A percentile compares a stretch with the other conserved stretches of the same genome.
phyloP scores from a whole-genome alignment of 2,329 filamentous ascomycete species.

The Lasiodiplodia sp. region DNA sequence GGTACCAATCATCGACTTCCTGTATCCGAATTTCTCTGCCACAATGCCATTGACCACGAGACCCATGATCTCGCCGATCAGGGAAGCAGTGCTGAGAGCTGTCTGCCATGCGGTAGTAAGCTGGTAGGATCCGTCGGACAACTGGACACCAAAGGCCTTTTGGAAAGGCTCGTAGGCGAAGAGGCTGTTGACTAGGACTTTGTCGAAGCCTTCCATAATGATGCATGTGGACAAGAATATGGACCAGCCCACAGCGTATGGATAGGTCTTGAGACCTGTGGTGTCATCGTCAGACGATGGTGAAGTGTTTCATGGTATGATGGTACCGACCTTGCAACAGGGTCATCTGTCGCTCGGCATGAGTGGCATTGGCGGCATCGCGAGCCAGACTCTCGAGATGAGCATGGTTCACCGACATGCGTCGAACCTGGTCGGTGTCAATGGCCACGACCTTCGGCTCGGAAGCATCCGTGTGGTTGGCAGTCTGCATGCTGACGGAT shows the following conservation, averaged over 20 bases:
- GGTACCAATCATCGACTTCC: conserved; percentile 52
- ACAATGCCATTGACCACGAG: conserved; percentile 55
- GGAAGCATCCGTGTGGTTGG: neutral
- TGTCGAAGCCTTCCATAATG: conserved; percentile 88
- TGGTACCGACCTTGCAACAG: conserved; percentile 2
- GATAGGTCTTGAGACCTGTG: conserved; percentile 60
- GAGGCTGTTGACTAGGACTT: conserved; percentile 80
- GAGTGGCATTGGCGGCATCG: conserved; percentile 15
- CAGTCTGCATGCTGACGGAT: neutral
- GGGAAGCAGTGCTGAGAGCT: conserved; percentile 54
- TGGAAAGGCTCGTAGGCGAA: conserved; percentile 60
- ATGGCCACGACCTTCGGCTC: neutral
- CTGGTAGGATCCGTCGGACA: conserved; percentile 46
- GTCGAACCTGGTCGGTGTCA: neutral
- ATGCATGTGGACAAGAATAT: conserved; percentile 86
- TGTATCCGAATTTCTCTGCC: conserved; percentile 54
- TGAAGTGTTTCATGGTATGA: neutral
- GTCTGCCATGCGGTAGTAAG: conserved; percentile 55
- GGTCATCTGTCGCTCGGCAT: conserved; percentile 16
- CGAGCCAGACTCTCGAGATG: conserved; percentile 1
- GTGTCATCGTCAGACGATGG: neutral
- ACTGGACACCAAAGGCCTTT: conserved; percentile 48
- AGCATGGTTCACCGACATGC: conserved; percentile 8
- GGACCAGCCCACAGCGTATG: conserved; percentile 85
- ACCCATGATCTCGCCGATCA: conserved; percentile 54